phyloP scores from a whole-genome alignment of 1,284 basidiomycete species.

The Ceratobasidium sp. region DNA sequence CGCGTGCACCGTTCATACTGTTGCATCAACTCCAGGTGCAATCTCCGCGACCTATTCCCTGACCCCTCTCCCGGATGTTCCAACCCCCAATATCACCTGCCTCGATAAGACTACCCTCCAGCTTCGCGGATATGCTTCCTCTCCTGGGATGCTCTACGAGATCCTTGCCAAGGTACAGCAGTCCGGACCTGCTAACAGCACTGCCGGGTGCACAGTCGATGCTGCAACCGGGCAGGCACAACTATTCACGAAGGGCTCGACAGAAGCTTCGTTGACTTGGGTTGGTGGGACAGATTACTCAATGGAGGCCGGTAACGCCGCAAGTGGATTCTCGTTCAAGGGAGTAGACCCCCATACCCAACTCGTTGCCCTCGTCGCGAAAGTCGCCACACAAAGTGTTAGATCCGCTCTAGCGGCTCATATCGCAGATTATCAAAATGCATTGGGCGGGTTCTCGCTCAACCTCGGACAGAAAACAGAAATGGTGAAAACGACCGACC shows the following conservation, averaged over 20 bases:
- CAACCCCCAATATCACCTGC: conserved; percentile 66
- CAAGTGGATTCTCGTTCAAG: conserved; percentile 71
- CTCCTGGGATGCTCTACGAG: conserved; percentile 78
- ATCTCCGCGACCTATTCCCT: conserved; percentile 15
- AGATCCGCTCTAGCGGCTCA: conserved; percentile 57
- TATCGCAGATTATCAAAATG: conserved; percentile 64
- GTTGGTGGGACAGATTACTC: conserved; percentile 78
- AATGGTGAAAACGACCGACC: conserved; percentile 69
- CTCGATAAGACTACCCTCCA: conserved; percentile 68
- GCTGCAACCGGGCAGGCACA: neutral
- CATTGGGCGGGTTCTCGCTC: conserved; percentile 67
- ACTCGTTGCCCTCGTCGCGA: conserved; percentile 62
- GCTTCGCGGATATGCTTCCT: conserved; percentile 67
- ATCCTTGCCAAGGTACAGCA: conserved; percentile 68
- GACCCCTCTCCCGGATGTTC: conserved; percentile 24
- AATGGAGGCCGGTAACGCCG: conserved; percentile 70
- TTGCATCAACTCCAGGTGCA: no score
- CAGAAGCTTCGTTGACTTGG: conserved; percentile 75
- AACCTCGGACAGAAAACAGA: conserved; percentile 72
- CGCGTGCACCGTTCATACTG: conserved; percentile 50
- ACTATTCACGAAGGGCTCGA: conserved; percentile 63
- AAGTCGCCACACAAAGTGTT: conserved; percentile 51
- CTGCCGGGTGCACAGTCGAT: conserved; percentile 61
- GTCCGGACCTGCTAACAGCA: conserved; percentile 57
- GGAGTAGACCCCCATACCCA: conserved; percentile 71